phyloP scores from a whole-genome alignment of 1,284 basidiomycete genomes.

The Anthracocystis walkeri region DNA sequence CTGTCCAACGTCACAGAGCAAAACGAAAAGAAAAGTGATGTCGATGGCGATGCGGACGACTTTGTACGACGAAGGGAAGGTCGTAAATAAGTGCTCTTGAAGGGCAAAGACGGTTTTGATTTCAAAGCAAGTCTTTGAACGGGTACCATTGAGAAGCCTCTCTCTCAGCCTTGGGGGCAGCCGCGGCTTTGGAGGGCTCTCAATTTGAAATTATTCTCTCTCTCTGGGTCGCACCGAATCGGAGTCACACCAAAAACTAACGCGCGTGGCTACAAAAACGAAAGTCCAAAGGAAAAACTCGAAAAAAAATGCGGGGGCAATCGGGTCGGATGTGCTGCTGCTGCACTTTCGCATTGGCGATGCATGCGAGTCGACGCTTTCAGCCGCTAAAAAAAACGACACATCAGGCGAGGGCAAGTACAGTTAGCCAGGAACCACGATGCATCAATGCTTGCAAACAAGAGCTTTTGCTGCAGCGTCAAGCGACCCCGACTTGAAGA shows the following conservation, averaged over 20 bases:
- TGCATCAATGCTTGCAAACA: background rate
- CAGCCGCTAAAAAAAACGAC: too few species aligned
- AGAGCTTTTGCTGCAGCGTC: slow-evolving; percentile 3
- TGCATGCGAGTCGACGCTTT: too few species aligned
- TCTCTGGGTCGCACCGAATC: too few species aligned
- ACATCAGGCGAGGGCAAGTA: too few species aligned
- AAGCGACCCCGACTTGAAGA: background rate
- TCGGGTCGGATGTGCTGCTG: slow-evolving; percentile 17
- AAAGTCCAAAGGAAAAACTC: slow-evolving; percentile 4
- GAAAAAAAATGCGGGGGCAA: slow-evolving; percentile 20
- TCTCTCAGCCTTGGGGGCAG: background rate
- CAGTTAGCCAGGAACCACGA: too few species aligned
- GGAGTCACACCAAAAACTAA: background rate
- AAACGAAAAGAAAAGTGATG: too few species aligned
- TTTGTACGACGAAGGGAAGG: too few species aligned
- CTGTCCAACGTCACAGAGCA: too few species aligned
- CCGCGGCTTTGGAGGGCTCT: background rate
- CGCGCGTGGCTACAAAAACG: slow-evolving; percentile 4
- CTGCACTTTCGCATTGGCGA: too few species aligned
- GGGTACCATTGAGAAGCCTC: background rate
- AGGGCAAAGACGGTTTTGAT: background rate
- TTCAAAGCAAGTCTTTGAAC: background rate
- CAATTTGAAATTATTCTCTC: background rate
- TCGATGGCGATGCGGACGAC: too few species aligned
- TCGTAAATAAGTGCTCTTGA: too few species aligned